Evolutionary conservation across 2,329 filamentous ascomycete species (phyloP).

Genomic region (Penicillium italicum): DNA sequence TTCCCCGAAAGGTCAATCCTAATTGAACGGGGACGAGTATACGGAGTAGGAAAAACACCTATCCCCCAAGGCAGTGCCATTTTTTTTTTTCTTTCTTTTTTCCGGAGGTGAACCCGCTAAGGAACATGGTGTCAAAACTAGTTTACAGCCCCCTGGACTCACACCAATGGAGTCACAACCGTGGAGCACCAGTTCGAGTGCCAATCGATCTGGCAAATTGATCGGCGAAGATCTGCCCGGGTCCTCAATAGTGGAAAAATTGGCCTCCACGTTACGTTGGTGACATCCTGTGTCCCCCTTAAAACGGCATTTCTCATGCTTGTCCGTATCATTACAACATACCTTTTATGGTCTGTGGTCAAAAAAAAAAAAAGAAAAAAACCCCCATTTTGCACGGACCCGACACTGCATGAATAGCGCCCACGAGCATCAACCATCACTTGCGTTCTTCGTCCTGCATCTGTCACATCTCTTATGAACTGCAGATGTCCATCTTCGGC

Average conservation of each 20-base stretch:
- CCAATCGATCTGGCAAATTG: constrained; percentile 23
- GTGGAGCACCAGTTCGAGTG: constrained; percentile 21
- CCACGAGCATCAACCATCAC: constrained; percentile 7
- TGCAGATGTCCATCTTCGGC: not conserved
- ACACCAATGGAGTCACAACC: constrained; percentile 15
- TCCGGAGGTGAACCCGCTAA: constrained; percentile 13
- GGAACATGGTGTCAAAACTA: constrained; percentile 17
- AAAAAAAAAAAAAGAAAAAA: no score
- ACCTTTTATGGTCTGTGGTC: no score
- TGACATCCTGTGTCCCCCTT: not conserved
- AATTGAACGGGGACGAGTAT: no score
- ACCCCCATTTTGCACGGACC: no score
- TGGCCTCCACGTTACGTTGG: constrained; percentile 1
- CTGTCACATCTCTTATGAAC: constrained; percentile 8
- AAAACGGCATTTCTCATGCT: not conserved
- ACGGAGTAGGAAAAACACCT: no score
- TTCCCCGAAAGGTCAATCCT: no score
- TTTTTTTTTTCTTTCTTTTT: not conserved
- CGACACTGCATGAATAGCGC: not conserved
- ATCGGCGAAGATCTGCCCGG: constrained; percentile 24
- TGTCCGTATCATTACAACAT: no score
- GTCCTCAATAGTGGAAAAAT: constrained; percentile 26
- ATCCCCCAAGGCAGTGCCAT: constrained; percentile 1
- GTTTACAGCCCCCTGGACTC: constrained; percentile 11
- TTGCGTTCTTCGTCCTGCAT: constrained; percentile 8